Evolutionary conservation across 2,329 filamentous ascomycete genomes (phyloP), one percentile per base, ranked within the genome.

Genomic region (Hypocrella siamensis): DNA sequence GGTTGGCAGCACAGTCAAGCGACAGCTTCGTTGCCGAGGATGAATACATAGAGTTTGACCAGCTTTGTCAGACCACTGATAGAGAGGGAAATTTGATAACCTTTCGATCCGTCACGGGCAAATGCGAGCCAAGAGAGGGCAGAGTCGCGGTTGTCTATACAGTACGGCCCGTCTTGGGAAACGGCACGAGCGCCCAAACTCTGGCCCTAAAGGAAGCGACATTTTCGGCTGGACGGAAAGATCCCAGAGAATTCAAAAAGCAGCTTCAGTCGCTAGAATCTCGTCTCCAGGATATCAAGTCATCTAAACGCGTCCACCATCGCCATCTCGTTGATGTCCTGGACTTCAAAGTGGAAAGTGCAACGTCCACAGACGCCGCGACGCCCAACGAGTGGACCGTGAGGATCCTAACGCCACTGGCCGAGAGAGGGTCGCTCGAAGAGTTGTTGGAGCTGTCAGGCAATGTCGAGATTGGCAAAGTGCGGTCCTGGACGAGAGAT

Each of bases 401-500:
- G 33, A 79, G 72, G 41, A 63, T 90, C 3, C 61, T 94, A 16
- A 76, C 70, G 26, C 79, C 86, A 30, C 68, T 82, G 44, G 80
- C 82, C 9, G 79, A 84, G 32, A 85, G 82, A 50, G 85, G 84
- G 0, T 82, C 86, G 0, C 58, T 98, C 11, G 72, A 78, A 18
- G 84, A 93, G 44, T 63, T 92, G 15, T 63, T 98, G 19, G 79
- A 88, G 35, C 70, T 88, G 37, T 74, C 84, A 26, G 83, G 80
- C 4, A 70, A 70, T 19, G 60, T 94, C 31, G 71, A 79, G 26
- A 69, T 81, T 31, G 70, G 72, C 40, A 86, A 78, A 48, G 76
- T 86, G 28, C 78, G 85, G 32, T 76, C 82, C 17, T 96, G 85
- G 79, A 90, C 84, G n/a, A 75, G 86, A 36, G 84, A 93, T 45